Evolutionary conservation across 768 basidiomycete species (phyloP), one percentile per base, ranked within the genome.

Genomic region (Antrodiella citrinella): DNA sequence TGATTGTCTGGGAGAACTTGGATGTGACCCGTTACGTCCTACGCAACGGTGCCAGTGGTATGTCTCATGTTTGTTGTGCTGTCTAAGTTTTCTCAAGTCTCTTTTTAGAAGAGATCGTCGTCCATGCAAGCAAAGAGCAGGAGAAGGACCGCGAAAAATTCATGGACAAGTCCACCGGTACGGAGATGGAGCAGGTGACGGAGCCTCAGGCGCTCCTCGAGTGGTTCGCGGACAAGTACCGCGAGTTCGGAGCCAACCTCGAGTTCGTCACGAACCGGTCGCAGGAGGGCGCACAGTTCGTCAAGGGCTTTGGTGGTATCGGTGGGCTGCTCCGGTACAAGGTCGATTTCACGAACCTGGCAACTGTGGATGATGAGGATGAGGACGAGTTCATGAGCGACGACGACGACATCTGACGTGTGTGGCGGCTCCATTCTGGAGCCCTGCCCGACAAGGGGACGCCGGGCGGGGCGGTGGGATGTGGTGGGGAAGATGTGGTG

Each of bases 221-320:
- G 67, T 98, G 96, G 96, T 92, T 98, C 66, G 86, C 96, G 42
- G 96, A 98, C 65, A 92, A 94, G 65, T 99, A 98, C 76, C 93
- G 91, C 67, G 91, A 95, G 39, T 98, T 97, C 63, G 96, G 95
- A 54, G 91, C 95, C 47, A 84, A 85, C 58, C 82, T 97, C 53
- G 92, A 94, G 71, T 97, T 98, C 64, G 84, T 98, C 41, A 95
- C 94, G 55, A 93, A 97, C 71, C 82, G 86, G 48, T 94, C 92
- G 5, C 95, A 97, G 65, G 95, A 99, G 66, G 95, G 95, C 25
- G 89, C 91, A 26, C 94, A 97, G 65, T 98, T 96, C 72, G 92
- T 95, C 60, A 95, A 94, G 66, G 95, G 95, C 39, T 98, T 99
- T 60, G 95, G 95, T 67, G 95, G 96, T 21, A 97, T 99, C 58